Evolutionary conservation across 2,329 filamentous ascomycete genomes (phyloP).

Genomic region (Exophiala bonariae): DNA sequence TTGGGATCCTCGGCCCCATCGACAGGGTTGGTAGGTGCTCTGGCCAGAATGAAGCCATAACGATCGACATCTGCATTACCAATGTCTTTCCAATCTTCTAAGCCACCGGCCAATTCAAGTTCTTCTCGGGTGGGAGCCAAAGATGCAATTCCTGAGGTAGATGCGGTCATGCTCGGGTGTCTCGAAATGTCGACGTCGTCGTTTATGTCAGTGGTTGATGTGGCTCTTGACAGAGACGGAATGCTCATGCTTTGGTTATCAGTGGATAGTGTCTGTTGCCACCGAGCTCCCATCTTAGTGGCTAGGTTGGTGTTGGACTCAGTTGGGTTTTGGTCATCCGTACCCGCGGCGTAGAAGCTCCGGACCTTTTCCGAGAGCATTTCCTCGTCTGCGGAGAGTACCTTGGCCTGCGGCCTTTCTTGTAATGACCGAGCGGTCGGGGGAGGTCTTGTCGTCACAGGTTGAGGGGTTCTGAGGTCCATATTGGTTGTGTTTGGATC

Average conservation of each 20-base stretch:
- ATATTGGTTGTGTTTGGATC: constrained; percentile 21
- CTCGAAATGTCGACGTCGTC: constrained; percentile 14
- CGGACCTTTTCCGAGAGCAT: constrained; percentile 63
- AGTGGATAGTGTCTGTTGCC: constrained; percentile 36
- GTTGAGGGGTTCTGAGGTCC: constrained; percentile 16
- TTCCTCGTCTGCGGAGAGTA: constrained; percentile 65
- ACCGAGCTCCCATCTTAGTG: constrained; percentile 40
- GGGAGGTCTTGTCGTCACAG: constrained; percentile 31
- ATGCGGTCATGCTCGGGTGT: constrained; percentile 13
- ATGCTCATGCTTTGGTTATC: constrained; percentile 33
- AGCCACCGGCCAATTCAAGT: constrained; percentile 60
- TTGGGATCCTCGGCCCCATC: constrained; percentile 23
- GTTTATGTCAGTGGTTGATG: constrained; percentile 29
- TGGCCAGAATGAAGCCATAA: constrained; percentile 60
- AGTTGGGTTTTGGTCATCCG: constrained; percentile 53
- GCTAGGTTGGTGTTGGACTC: constrained; percentile 37
- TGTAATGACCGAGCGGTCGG: constrained; percentile 27
- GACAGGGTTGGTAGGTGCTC: constrained; percentile 25
- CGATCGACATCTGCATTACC: constrained; percentile 61
- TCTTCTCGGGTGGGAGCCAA: constrained; percentile 44
- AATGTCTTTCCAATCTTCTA: constrained; percentile 66
- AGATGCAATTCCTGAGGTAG: constrained; percentile 10
- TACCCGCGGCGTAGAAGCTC: constrained; percentile 63
- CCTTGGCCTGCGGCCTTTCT: constrained; percentile 44
- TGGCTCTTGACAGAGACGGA: constrained; percentile 29